A percentile compares a stretch with the other conserved stretches of the same genome.
Conservation (phyloP, 345 rosid genomes). For the Ceriops zippeliana region DNA sequence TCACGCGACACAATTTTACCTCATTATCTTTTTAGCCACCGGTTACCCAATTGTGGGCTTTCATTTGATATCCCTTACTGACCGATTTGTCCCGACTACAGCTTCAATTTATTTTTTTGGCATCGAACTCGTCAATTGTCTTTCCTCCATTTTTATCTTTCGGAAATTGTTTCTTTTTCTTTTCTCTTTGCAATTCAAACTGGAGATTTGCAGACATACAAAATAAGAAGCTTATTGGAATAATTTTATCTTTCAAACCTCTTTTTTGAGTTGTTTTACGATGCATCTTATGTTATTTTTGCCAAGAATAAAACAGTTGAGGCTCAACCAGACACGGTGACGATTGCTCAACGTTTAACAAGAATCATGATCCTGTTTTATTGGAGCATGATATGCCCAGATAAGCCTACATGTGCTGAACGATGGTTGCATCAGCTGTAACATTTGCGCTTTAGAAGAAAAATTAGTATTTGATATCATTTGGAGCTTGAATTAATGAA, state of each 20-base stretch:
- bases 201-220: background rate
- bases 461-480: too few relatives aligned
- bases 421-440: too few relatives aligned
- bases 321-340: too few relatives aligned
- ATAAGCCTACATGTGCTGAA: too few relatives aligned
- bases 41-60: constrained; percentile 6
- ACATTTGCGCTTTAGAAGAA: too few relatives aligned
- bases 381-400: too few relatives aligned
- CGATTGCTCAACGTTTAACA: too few relatives aligned
- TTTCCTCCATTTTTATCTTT: background rate
- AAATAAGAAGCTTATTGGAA: too few relatives aligned
- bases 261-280: background rate
- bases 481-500: too few relatives aligned
- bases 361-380: too few relatives aligned
- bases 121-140: constrained; percentile 16
- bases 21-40: constrained; percentile 1
- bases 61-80: constrained; percentile 17
- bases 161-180: background rate
- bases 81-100: constrained; percentile 21
- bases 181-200: background rate
- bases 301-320: too few relatives aligned
- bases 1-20: constrained; percentile 22
- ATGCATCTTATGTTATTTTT: background rate
- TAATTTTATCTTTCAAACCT: too few relatives aligned
- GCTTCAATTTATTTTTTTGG: background rate